Percentiles rank a stretch among this genome's conserved stretches.
phyloP scores from a whole-genome alignment of 495 filamentous ascomycete species.

The Aspergillus affinis region DNA sequence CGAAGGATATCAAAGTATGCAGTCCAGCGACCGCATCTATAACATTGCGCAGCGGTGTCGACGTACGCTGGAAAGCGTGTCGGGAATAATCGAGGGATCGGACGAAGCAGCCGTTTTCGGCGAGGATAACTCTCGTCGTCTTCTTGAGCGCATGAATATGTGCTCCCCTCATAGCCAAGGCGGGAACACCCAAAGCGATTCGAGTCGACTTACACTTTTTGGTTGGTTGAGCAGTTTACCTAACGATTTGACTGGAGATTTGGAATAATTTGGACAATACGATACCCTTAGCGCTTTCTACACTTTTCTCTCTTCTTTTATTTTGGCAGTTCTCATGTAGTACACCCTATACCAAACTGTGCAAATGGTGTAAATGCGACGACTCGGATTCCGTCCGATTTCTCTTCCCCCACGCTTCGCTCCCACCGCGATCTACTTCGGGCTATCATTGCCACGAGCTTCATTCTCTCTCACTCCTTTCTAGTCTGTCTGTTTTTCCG shows the following conservation, averaged over 20 bases:
- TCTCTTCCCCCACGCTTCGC: background rate
- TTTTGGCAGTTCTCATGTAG: no score
- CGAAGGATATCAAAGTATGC: constrained; percentile 1
- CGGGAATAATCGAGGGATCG: background rate
- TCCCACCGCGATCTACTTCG: background rate
- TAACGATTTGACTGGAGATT: background rate
- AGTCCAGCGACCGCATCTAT: background rate
- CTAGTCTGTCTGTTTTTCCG: no score
- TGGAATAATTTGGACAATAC: background rate
- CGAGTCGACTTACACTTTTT: background rate
- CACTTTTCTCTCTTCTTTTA: background rate
- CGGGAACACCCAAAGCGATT: background rate
- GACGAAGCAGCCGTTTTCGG: background rate
- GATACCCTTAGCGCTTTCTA: no score
- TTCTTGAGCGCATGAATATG: background rate
- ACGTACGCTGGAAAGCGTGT: constrained; percentile 5
- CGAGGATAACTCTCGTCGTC: background rate
- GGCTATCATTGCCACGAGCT: background rate
- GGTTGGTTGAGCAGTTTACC: constrained; percentile 22
- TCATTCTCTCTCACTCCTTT: background rate
- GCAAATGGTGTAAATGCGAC: no score
- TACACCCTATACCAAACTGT: no score
- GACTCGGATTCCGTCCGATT: no score
- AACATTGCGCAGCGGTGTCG: constrained; percentile 6
- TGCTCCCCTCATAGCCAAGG: background rate